Conservation (phyloP, 495 filamentous ascomycete genomes). For the Amniculicola lignicola region DNA sequence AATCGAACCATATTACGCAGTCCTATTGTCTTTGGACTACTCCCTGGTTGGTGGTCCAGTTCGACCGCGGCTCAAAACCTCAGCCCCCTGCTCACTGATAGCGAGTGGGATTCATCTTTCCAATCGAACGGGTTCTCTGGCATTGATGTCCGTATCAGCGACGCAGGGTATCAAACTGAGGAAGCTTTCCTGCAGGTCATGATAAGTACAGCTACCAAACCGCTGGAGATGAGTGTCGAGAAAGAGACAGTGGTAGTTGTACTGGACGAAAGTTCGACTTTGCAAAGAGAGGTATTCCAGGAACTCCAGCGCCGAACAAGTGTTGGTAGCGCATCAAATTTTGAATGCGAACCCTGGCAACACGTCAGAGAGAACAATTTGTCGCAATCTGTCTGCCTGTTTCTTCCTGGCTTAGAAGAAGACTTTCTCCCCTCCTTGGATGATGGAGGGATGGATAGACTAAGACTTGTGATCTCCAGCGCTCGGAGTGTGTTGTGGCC, state of each 20-base stretch:
- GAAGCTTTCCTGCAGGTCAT: background rate
- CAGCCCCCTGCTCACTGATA: background rate
- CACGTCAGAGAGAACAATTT: background rate
- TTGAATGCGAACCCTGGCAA: background rate
- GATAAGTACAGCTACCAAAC: background rate
- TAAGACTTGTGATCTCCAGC: background rate
- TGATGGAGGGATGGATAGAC: background rate
- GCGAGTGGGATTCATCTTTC: background rate
- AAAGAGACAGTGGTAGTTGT: background rate
- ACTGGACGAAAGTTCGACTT: background rate
- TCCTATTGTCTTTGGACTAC: conserved; percentile 2
- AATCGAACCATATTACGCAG: background rate
- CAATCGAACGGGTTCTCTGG: conserved; percentile 3
- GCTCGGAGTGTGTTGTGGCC: background rate
- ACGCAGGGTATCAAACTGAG: background rate
- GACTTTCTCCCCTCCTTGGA: background rate
- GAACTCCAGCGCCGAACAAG: no score
- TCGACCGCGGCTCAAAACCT: background rate
- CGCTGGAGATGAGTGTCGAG: background rate
- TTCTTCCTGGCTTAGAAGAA: background rate
- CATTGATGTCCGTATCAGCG: background rate
- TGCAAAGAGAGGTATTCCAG: background rate
- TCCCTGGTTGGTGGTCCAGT: conserved; percentile 11
- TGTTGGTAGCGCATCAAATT: background rate
- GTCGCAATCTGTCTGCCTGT: background rate